A percentile compares a stretch with the other conserved stretches of the same genome.
Evolutionary conservation across 2,329 filamentous ascomycete genomes (phyloP).

Genomic region (Reticulascus tulasneorum): DNA sequence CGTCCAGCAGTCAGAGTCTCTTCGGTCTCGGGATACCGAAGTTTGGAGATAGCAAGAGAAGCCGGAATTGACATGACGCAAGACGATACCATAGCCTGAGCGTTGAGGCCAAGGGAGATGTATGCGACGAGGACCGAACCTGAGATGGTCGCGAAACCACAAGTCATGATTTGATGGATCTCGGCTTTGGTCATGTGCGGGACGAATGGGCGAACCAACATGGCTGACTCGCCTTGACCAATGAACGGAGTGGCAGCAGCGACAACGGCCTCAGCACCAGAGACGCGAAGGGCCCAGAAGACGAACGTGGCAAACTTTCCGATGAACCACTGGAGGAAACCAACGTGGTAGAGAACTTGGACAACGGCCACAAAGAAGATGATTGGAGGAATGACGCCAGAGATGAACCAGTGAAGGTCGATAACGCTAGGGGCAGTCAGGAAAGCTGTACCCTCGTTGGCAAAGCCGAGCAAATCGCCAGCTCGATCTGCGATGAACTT

Average conservation of each 20-base stretch:
- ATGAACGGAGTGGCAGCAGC: conserved; percentile 92
- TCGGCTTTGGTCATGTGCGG: conserved; percentile 82
- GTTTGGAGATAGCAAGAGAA: conserved; percentile 82
- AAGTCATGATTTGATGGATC: conserved; percentile 89
- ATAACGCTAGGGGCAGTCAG: conserved; percentile 50
- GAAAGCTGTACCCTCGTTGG: conserved; percentile 69
- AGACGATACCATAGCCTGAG: conserved; percentile 81
- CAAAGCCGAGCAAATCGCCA: conserved; percentile 70
- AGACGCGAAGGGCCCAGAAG: conserved; percentile 84
- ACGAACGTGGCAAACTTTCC: conserved; percentile 85
- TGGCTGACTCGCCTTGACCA: conserved; percentile 88
- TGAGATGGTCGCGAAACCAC: conserved; percentile 87
- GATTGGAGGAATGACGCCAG: conserved; percentile 80
- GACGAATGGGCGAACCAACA: conserved; percentile 86
- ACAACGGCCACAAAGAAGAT: conserved; percentile 96
- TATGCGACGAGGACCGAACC: conserved; percentile 85
- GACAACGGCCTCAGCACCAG: conserved; percentile 89
- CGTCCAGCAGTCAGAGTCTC: conserved; percentile 79
- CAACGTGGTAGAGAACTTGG: conserved; percentile 77
- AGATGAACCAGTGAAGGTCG: conserved; percentile 62
- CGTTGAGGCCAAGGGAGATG: conserved; percentile 76
- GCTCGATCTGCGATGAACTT: conserved; percentile 78
- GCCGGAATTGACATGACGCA: conserved; percentile 96
- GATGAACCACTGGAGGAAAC: conserved; percentile 84
- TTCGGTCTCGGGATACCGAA: conserved; percentile 85